phyloP scores from a whole-genome alignment of 2,329 filamentous ascomycete genomes.

The Penicillium oxalicum region DNA sequence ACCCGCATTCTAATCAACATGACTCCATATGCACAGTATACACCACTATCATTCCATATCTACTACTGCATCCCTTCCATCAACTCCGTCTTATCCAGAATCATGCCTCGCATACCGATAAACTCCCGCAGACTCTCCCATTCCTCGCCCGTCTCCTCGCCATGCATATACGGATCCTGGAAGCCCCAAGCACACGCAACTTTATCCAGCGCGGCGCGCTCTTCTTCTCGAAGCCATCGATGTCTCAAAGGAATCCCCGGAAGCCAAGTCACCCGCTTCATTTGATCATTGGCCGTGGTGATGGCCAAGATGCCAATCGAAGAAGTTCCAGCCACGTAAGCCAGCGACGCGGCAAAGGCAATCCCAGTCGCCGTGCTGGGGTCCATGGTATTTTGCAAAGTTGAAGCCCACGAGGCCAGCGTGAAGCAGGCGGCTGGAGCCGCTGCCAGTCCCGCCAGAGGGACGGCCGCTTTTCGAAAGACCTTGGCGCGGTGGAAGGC shows the following conservation, averaged over 20 bases:
- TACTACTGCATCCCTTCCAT: conserved; percentile 82
- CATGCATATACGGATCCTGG: conserved; percentile 68
- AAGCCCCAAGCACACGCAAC: conserved; percentile 91
- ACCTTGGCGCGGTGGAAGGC: conserved; percentile 42
- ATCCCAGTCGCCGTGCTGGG: conserved; percentile 66
- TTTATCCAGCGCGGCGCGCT: conserved; percentile 78
- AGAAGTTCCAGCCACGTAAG: conserved; percentile 75
- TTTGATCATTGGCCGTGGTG: conserved; percentile 87
- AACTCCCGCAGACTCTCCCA: conserved; percentile 85
- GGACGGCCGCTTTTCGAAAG: conserved; percentile 37
- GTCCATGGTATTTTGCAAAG: conserved; percentile 71
- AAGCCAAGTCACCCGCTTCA: conserved; percentile 87
- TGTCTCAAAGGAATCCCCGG: conserved; percentile 72
- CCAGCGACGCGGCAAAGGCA: conserved; percentile 71
- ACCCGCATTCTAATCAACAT: too few relatives aligned
- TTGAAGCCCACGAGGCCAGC: conserved; percentile 61
- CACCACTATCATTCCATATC: neutral
- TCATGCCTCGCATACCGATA: conserved; percentile 76
- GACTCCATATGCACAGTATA: conserved; percentile 6
- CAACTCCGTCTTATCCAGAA: conserved; percentile 79
- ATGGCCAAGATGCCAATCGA: conserved; percentile 79
- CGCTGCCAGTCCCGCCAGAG: conserved; percentile 35
- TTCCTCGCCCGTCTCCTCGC: conserved; percentile 84
- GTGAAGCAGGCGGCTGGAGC: conserved; percentile 50
- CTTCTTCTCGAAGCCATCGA: conserved; percentile 84